phyloP scores from a whole-genome alignment of 2,329 filamentous ascomycete genomes.

The Macrophomina tecta region DNA sequence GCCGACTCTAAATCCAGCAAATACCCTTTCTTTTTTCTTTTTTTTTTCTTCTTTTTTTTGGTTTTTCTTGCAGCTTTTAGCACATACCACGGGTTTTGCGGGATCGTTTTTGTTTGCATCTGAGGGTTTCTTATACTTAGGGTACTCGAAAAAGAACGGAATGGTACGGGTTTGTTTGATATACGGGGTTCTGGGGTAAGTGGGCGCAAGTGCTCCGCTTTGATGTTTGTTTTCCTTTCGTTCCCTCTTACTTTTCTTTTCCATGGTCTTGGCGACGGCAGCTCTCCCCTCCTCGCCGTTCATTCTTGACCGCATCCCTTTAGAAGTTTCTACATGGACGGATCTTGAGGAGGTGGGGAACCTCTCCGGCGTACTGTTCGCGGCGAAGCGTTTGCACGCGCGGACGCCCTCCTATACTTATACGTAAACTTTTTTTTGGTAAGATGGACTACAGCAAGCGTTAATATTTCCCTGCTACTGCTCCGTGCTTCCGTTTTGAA shows the following conservation, averaged over 20 bases:
- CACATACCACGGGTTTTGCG: conserved; percentile 21
- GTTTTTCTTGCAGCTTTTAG: neutral
- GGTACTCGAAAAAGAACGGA: neutral
- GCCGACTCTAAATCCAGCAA: conserved; percentile 41
- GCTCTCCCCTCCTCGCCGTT: no score
- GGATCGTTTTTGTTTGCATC: neutral
- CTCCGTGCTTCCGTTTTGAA: no score
- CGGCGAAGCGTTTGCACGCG: no score
- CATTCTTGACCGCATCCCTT: no score
- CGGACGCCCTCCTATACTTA: no score
- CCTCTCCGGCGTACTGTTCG: no score
- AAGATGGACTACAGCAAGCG: no score
- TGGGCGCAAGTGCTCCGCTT: neutral
- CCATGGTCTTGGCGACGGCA: neutral
- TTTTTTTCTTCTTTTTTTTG: neutral
- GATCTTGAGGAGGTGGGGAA: no score
- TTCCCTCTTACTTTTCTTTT: neutral
- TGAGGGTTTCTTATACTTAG: neutral
- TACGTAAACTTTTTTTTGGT: no score
- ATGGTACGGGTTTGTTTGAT: conserved; percentile 1
- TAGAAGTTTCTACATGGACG: no score
- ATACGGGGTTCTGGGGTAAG: neutral
- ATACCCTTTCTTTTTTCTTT: neutral
- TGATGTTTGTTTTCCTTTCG: neutral
- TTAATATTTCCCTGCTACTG: no score